phyloP scores from a whole-genome alignment of 805 yeast species.

The Wickerhamomyces bisporus region DNA sequence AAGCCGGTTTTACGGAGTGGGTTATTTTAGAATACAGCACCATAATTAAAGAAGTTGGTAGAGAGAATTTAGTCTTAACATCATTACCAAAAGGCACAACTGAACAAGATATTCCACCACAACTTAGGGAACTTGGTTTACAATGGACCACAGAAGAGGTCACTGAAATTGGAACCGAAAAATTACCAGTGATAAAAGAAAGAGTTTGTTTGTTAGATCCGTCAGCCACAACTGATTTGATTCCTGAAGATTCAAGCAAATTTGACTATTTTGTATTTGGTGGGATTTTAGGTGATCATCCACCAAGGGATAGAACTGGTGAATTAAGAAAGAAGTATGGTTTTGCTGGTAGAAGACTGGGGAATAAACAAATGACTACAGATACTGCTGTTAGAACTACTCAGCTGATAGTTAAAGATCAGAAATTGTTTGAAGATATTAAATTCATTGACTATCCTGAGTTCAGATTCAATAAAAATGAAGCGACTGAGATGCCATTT shows the following conservation, averaged over 20 bases:
- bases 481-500: slow-evolving; percentile 97
- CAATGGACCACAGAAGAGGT: slow-evolving; percentile 82
- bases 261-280: slow-evolving; percentile 94
- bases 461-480: slow-evolving; percentile 78
- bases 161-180: slow-evolving; percentile 32
- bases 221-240: slow-evolving; percentile 67
- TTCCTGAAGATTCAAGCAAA: slow-evolving; percentile 56
- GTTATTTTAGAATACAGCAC: slow-evolving; percentile 81
- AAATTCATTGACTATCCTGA: slow-evolving; percentile 92
- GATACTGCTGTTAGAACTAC: slow-evolving; percentile 96
- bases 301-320: slow-evolving; percentile 87
- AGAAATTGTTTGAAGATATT: slow-evolving; percentile 60
- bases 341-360: slow-evolving; percentile 81
- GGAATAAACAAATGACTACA: slow-evolving; percentile 91
- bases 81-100: slow-evolving; percentile 67
- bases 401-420: slow-evolving; percentile 63
- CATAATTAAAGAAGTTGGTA: slow-evolving; percentile 79
- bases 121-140: slow-evolving; percentile 54
- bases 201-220: slow-evolving; percentile 88
- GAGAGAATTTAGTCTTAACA: slow-evolving; percentile 65
- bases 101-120: slow-evolving; percentile 56
- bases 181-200: slow-evolving; percentile 40
- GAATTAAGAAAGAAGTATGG: slow-evolving; percentile 79
- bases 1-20: slow-evolving; percentile 95
- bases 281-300: slow-evolving; percentile 93